Percentiles rank a stretch among this genome's conserved stretches.
Evolutionary conservation across 371 early-diverging fungal species (phyloP).

Genomic region (Syncephalastrum racemosum): DNA sequence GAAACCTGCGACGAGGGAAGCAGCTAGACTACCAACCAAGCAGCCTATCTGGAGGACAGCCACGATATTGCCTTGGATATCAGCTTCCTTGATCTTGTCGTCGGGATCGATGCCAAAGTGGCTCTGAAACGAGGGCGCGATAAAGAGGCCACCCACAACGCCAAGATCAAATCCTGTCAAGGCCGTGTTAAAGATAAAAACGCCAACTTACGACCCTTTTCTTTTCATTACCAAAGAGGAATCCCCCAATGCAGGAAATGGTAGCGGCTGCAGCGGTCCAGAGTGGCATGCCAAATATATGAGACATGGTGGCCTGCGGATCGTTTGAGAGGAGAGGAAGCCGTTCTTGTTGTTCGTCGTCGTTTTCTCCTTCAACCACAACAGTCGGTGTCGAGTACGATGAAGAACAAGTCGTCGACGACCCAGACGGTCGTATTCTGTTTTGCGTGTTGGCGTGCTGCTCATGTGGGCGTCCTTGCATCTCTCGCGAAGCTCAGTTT

Average conservation of each 20-base stretch:
- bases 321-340: too few species aligned
- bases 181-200: background rate
- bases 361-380: too few species aligned
- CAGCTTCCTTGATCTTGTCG: slow-evolving; percentile 27
- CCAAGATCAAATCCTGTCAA: slow-evolving; percentile 30
- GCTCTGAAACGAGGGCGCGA: slow-evolving; percentile 34
- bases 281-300: slow-evolving; percentile 14
- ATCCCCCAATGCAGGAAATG: slow-evolving; percentile 29
- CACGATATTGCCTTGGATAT: slow-evolving; percentile 36
- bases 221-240: slow-evolving; percentile 23
- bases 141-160: slow-evolving; percentile 31
- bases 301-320: too few species aligned
- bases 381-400: too few species aligned
- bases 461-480: too few species aligned
- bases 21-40: slow-evolving; percentile 28
- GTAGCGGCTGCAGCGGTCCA: slow-evolving; percentile 26
- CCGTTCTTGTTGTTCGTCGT: too few species aligned
- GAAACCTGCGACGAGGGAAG: slow-evolving; percentile 30
- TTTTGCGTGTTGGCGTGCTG: too few species aligned
- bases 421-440: too few species aligned
- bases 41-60: slow-evolving; percentile 36
- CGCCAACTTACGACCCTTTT: background rate
- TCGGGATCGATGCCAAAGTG: slow-evolving; percentile 37
- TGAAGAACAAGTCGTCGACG: too few species aligned
- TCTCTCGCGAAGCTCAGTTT: too few species aligned